These are phyloP conservation scores for Ustilago shanxiensis DNA, from an alignment of 1,284 basidiomycete species.

Conservation along the genomic window DNA sequence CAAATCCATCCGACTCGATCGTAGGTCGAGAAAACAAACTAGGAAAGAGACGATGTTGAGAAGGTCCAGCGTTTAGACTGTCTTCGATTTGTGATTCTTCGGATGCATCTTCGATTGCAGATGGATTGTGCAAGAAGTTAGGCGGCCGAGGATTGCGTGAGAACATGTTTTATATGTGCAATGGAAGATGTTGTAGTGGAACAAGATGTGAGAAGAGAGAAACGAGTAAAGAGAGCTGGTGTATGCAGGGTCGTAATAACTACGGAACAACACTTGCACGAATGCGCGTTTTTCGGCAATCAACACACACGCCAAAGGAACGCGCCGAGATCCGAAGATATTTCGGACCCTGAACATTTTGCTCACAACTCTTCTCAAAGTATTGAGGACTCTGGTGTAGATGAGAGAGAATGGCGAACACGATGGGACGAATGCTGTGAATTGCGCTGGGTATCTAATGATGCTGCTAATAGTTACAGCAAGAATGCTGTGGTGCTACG, in stretches of 20 bases:
- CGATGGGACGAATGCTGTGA: too few relatives aligned
- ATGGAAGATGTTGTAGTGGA: background rate
- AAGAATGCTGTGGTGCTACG: background rate
- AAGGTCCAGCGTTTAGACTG: conserved; percentile 11
- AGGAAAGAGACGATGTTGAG: background rate
- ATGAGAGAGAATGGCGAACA: too few relatives aligned
- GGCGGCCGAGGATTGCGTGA: background rate
- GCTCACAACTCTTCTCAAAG: too few relatives aligned
- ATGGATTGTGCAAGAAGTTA: background rate
- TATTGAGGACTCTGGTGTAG: too few relatives aligned
- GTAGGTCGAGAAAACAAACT: conserved; percentile 3
- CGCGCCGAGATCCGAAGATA: background rate
- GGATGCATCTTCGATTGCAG: conserved; percentile 7
- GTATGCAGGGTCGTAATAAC: background rate
- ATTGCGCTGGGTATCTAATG: too few relatives aligned
- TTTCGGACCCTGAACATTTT: background rate
- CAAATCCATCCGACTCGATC: background rate
- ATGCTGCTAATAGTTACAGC: too few relatives aligned
- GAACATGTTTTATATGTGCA: too few relatives aligned
- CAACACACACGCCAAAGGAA: background rate
- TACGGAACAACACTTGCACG: background rate
- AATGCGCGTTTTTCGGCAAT: background rate
- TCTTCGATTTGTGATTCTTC: conserved; percentile 7
- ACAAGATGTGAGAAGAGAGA: background rate
- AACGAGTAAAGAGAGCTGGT: background rate